phyloP scores from a whole-genome alignment of 208 protist species.

The Leishmania arabica region DNA sequence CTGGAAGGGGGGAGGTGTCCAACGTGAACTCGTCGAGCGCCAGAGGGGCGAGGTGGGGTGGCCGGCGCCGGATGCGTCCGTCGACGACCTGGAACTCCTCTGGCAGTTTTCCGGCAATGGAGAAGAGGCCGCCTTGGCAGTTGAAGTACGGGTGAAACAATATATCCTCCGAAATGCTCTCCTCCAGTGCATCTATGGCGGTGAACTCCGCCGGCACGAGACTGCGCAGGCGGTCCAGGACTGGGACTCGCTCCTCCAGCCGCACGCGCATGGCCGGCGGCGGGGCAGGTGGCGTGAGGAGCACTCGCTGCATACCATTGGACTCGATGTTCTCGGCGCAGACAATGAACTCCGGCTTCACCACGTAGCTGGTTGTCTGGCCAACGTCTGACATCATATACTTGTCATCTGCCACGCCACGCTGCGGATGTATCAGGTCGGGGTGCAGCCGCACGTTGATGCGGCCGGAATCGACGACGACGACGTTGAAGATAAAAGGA shows the following conservation, averaged over 20 bases:
- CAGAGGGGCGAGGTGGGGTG: conserved; percentile 71
- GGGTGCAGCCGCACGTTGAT: conserved; percentile 66
- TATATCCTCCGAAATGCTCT: conserved; percentile 75
- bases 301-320: conserved; percentile 38
- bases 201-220: conserved; percentile 71
- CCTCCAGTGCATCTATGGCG: conserved; percentile 72
- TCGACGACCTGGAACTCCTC: conserved; percentile 86
- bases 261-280: conserved; percentile 79
- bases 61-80: conserved; percentile 66
- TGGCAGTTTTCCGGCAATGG: conserved; percentile 84
- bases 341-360: conserved; percentile 71
- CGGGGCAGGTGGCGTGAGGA: conserved; percentile 46
- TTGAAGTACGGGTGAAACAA: conserved; percentile 92
- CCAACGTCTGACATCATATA: conserved; percentile 87
- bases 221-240: conserved; percentile 73
- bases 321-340: conserved; percentile 71
- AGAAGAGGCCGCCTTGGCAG: conserved; percentile 83
- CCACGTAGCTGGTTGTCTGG: conserved; percentile 69
- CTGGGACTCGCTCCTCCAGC: conserved; percentile 82
- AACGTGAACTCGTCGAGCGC: conserved; percentile 74
- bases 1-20: conserved; percentile 65
- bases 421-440: conserved; percentile 74
- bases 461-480: conserved; percentile 31
- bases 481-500: conserved; percentile 82
- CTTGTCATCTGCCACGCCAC: conserved; percentile 80